Percentiles rank a stretch among this genome's conserved stretches.
Conservation (phyloP, 2,329 filamentous ascomycete genomes). For the Fusarium buharicum region DNA sequence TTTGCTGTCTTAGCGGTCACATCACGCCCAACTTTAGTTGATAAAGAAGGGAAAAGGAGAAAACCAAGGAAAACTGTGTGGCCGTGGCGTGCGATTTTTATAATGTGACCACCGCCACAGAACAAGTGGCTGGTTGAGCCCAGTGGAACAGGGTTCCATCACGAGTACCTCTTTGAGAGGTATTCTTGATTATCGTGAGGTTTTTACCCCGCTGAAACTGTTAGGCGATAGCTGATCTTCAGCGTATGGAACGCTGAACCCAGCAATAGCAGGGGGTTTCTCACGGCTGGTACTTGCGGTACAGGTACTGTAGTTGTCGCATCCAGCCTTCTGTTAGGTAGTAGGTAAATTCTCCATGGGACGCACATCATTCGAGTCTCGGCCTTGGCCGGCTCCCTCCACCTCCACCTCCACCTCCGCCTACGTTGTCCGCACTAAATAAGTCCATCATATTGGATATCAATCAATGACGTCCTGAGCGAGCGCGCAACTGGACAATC, state of each 20-base stretch:
- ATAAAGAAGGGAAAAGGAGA: conserved; percentile 59
- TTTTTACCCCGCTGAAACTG: conserved; percentile 2
- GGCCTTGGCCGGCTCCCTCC: conserved; percentile 31
- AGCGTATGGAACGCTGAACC: not conserved
- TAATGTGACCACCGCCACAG: conserved; percentile 12
- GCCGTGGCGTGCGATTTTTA: conserved; percentile 1
- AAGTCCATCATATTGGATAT: conserved; percentile 28
- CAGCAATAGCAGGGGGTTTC: conserved; percentile 2
- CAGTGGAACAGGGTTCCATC: not conserved
- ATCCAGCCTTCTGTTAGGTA: conserved; percentile 1
- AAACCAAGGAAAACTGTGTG: conserved; percentile 12
- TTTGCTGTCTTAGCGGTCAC: conserved; percentile 69
- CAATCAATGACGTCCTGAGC: conserved; percentile 45
- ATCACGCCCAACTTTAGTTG: conserved; percentile 85
- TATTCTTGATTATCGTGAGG: not conserved
- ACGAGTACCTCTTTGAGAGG: conserved; percentile 1
- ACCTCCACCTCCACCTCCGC: conserved; percentile 38
- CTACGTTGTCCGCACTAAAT: conserved; percentile 22
- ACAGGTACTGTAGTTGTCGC: conserved; percentile 10
- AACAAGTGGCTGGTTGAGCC: not conserved
- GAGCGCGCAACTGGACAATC: conserved; percentile 24
- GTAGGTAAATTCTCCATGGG: not conserved
- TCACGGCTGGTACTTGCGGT: conserved; percentile 1
- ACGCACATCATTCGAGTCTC: conserved; percentile 31
- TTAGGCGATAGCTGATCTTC: not conserved